These are phyloP conservation scores for Neurospora cerealis DNA, from an alignment of 495 filamentous ascomycete genomes.

Conservation along the genomic window DNA sequence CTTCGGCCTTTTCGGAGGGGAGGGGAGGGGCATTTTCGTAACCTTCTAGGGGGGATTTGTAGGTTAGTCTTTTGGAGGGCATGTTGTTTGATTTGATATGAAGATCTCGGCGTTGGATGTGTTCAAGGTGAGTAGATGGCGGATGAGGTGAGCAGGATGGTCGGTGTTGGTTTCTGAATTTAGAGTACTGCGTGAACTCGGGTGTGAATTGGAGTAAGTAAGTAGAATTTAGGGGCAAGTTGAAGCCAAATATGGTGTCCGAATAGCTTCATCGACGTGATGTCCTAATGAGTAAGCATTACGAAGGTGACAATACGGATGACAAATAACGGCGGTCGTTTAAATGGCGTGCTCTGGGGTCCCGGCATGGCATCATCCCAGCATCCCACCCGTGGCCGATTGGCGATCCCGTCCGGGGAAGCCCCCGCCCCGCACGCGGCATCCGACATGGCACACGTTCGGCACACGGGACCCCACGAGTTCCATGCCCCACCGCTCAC, in stretches of 20 bases:
- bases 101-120: neutral
- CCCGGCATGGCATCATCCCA: neutral
- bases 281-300: neutral
- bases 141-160: neutral
- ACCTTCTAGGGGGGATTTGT: slow-evolving; percentile 57
- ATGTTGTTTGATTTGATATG: neutral
- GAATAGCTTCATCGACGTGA: neutral
- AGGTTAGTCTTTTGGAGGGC: slow-evolving; percentile 27
- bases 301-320: neutral
- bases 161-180: neutral
- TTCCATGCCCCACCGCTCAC: neutral
- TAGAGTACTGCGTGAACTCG: neutral
- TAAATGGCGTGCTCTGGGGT: neutral
- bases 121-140: neutral
- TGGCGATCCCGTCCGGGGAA: neutral
- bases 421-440: neutral
- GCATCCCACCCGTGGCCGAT: neutral
- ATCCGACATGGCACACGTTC: neutral
- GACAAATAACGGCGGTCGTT: neutral
- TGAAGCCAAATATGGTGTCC: neutral
- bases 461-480: neutral
- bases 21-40: slow-evolving; percentile 55
- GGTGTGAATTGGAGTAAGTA: neutral
- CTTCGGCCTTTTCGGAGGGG: slow-evolving; percentile 48
- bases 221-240: neutral